Evolutionary conservation across 176 grass and related monocot genomes (phyloP), one percentile per base, ranked within the genome.

Genomic region (Elymus sibiricus): DNA sequence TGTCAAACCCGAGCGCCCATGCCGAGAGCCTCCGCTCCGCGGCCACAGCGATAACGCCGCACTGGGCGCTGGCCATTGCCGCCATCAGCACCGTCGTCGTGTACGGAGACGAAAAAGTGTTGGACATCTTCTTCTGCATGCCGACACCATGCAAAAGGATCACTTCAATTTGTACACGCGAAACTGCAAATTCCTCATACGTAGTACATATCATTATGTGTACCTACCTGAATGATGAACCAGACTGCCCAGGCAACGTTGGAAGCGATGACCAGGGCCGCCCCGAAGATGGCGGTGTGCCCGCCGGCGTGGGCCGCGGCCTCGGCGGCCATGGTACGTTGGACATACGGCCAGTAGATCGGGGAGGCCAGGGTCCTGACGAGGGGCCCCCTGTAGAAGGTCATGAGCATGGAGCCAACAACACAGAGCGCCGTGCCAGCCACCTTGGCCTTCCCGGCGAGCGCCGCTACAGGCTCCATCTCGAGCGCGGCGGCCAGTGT

Each of bases 381-480:
- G 25, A 77, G 64, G 4, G 70, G 5, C 40, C 92, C 92, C 44
- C 84, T 87, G 76, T 87, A 94, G 68, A 94, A 94, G 66, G 92
- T 91, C 38, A 94, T 89, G 6, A 94, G 26, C 92, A 94, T 87
- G 15, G 92, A 89, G 4, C 92, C 92, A 3, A 70, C 70, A 7
- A 94, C 42, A 10, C 92, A 89, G 15, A 89, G 10, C 4, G 88
- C 65, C 4, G 89, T 94, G 21, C 92, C 92, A 6, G 43, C 24
- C 34, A 91, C 29, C 73, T 94, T 94, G 11, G 80, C 89, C 55
- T 74, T 79, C 4, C 89, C 83, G n/a, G 74, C 55, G 22, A 67
- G 19, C 6, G 78, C 44, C 6, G 15, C 59, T 5, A 91, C 6
- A 1, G 40, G 40, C 26, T 66, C 79, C 79, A 67, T 81, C 86